Base-by-base conservation (phyloP, 176 grass and related monocot genomes). In the Oryza officinalis region DNA sequence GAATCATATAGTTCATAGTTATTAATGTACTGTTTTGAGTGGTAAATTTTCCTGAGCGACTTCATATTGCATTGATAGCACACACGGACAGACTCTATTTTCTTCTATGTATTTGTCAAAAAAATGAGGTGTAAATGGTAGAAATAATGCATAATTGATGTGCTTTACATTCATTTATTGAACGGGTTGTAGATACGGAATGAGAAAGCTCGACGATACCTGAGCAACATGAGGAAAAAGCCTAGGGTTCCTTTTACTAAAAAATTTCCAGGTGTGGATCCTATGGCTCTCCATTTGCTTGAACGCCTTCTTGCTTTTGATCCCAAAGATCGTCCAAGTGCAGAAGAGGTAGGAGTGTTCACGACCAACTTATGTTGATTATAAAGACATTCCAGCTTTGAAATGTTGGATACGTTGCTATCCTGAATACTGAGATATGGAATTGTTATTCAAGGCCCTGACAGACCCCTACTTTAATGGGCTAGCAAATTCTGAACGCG, bases 141-240 rank as follows among this genome's bases (percentile, higher is more conserved):
- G 41, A 46, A 41, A 43, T 27, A 60, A 35, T 67, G 27, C 10
- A 63, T 78, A 64, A 83, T 74, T 2, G 27, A 28, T 79, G 13
- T 52, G 0, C 64, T 74, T 49, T 69, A 63, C 38, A 27, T 25
- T 32, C 9, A 74, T 83, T 65, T 61, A 76, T 79, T 64, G 28
- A 54, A 33, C 10, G 23, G 23, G 31, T 75, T 69, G 64, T 83
- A 97, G 94, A 97, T 97, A 86, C 72, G 94, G 84, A 97, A 97
- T 76, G 94, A 97, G 77, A 97, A 97, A 85, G 94, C 94, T 75
- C 81, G 94, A 71, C 88, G 91, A 84, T 97, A 97, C 86, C 83
- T 97, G 75, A 90, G 69, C 77, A 91, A 91, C 83, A 97, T 97
- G 94, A 80, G 94, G 71, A 97, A 94, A 81, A 97, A 97, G 65